Percentiles rank a stretch among this genome's conserved stretches.
These are phyloP conservation scores for Erodium maritimum DNA, from an alignment of 345 rosid species.

Conservation along the genomic window DNA sequence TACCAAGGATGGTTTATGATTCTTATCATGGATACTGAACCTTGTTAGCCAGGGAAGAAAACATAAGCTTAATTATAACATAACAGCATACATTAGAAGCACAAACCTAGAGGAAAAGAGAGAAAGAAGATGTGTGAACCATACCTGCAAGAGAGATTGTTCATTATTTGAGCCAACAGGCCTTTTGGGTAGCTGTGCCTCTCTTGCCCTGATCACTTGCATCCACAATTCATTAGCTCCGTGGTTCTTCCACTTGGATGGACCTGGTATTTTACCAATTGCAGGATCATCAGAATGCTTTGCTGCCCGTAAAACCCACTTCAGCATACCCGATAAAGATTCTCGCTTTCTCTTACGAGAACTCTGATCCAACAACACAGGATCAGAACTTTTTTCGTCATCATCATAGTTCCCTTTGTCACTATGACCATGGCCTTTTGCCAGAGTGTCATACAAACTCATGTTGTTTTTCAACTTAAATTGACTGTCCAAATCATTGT, in stretches of 20 bases:
- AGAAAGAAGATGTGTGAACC: constrained; percentile 5
- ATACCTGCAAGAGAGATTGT: constrained; percentile 17
- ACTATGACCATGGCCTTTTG: constrained; percentile 14
- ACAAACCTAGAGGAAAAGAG: neutral
- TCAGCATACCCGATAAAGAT: constrained; percentile 35
- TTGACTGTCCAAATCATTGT: constrained; percentile 9
- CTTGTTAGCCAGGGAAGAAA: neutral
- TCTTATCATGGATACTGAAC: neutral
- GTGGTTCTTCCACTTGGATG: constrained; percentile 30
- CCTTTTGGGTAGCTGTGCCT: constrained; percentile 29
- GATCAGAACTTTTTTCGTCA: constrained; percentile 7
- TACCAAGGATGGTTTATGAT: too few relatives aligned
- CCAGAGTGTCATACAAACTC: constrained; percentile 3
- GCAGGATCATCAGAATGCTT: constrained; percentile 35
- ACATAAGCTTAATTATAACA: neutral
- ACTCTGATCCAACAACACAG: constrained; percentile 13
- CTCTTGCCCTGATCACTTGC: constrained; percentile 37
- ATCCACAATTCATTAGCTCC: constrained; percentile 22
- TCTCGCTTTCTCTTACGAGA: constrained; percentile 35
- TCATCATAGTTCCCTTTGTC: constrained; percentile 10
- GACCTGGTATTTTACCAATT: constrained; percentile 27
- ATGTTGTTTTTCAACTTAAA: neutral
- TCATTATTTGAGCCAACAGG: constrained; percentile 3
- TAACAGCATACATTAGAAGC: neutral
- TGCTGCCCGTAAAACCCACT: constrained; percentile 52